Percentiles rank a stretch among this genome's conserved stretches.
Evolutionary conservation across 2,329 filamentous ascomycete genomes (phyloP).

Genomic region (Penicillium sp.): DNA sequence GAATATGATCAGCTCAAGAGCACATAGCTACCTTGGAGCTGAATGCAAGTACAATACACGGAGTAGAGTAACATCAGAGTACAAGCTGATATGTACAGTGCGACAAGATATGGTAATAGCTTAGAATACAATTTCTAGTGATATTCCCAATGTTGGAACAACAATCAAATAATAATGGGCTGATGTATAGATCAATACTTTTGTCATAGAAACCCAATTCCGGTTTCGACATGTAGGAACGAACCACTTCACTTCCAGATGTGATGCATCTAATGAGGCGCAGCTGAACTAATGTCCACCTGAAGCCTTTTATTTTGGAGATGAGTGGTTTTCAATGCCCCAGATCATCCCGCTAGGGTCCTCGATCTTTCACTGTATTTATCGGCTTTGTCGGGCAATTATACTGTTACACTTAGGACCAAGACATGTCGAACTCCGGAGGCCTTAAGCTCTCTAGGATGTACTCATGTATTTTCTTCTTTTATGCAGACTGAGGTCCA

Average conservation of each 20-base stretch:
- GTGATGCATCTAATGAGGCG: neutral
- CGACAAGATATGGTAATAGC: neutral
- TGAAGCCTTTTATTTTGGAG: neutral
- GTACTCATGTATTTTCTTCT: neutral
- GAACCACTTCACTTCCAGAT: neutral
- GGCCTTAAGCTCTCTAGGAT: neutral
- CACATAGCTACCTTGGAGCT: neutral
- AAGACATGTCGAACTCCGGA: neutral
- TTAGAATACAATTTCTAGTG: neutral
- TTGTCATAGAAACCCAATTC: neutral
- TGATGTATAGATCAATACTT: neutral
- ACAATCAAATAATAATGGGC: neutral
- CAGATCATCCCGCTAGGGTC: neutral
- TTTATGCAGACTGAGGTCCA: neutral
- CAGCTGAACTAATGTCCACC: neutral
- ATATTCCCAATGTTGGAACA: neutral
- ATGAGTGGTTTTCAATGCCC: neutral
- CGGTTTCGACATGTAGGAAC: conserved; percentile 3
- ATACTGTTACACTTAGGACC: conserved; percentile 1
- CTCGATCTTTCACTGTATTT: neutral
- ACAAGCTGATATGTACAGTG: neutral
- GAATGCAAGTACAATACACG: neutral
- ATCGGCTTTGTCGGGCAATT: neutral
- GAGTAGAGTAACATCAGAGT: neutral
- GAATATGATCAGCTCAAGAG: neutral